phyloP scores from a whole-genome alignment of 1,284 basidiomycete species.

The Papiliotrema fonsecae region DNA sequence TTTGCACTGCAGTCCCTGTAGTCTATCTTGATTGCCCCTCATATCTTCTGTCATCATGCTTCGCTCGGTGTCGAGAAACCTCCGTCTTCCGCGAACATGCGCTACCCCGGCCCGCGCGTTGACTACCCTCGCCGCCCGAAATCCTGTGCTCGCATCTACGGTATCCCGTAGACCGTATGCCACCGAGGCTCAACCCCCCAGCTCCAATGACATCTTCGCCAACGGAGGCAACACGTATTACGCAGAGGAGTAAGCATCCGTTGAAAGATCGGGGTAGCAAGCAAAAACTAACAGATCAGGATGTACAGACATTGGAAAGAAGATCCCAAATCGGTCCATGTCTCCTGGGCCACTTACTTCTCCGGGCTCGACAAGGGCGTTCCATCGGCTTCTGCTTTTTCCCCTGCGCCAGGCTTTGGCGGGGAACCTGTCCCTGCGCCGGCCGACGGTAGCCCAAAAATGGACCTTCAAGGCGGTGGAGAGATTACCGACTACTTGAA shows the following conservation, averaged over 20 bases:
- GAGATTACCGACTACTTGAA: constrained; percentile 93
- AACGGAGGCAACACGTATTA: constrained; percentile 93
- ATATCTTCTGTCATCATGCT: not conserved
- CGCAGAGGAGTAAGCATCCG: constrained; percentile 63
- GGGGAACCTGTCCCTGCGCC: constrained; percentile 58
- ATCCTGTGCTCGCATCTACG: not conserved
- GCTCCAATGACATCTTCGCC: constrained; percentile 60
- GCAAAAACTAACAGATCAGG: constrained; percentile 35
- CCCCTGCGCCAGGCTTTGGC: constrained; percentile 64
- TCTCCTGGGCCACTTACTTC: constrained; percentile 95
- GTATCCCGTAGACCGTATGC: constrained; percentile 21
- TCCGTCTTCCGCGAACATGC: not conserved
- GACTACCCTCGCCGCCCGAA: constrained; percentile 1
- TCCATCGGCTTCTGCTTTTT: constrained; percentile 75
- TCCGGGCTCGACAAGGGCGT: constrained; percentile 86
- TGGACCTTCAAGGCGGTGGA: constrained; percentile 59
- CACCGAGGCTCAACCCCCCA: constrained; percentile 38
- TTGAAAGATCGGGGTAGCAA: not conserved
- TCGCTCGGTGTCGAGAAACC: constrained; percentile 1
- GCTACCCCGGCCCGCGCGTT: not conserved
- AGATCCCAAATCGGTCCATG: constrained; percentile 87
- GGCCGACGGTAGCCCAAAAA: constrained; percentile 73
- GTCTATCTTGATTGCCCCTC: not conserved
- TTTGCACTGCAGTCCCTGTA: not conserved
- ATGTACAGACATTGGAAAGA: constrained; percentile 89